These are phyloP conservation scores for Metschnikowia orientalis DNA, from an alignment of 805 yeast species.

Conservation along the genomic window DNA sequence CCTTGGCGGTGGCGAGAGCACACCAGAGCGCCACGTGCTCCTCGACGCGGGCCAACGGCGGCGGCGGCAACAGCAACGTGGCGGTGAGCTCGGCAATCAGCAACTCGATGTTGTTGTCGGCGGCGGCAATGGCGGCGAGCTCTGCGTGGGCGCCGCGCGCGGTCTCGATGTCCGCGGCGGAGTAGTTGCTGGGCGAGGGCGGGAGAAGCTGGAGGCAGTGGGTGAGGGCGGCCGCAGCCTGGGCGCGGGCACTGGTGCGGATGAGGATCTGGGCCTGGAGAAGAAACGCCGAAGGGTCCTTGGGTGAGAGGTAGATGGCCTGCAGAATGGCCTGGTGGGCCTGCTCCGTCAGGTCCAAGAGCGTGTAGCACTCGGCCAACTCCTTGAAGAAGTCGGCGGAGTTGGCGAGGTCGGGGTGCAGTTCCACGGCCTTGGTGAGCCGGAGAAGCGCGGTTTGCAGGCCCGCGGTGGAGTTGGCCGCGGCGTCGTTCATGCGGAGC, in stretches of 20 bases:
- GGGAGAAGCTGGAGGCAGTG: constrained; percentile 43
- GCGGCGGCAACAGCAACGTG: constrained; percentile 48
- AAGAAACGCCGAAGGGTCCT: constrained; percentile 46
- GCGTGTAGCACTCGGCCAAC: constrained; percentile 48
- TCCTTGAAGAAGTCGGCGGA: constrained; percentile 44
- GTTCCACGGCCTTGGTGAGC: constrained; percentile 35
- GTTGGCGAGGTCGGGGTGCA: constrained; percentile 34
- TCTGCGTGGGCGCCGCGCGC: constrained; percentile 52
- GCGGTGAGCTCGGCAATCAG: constrained; percentile 49
- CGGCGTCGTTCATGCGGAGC: constrained; percentile 36
- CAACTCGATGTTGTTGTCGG: constrained; percentile 46
- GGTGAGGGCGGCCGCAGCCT: constrained; percentile 46
- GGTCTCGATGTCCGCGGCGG: constrained; percentile 38
- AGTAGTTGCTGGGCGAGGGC: constrained; percentile 21
- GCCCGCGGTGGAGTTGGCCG: constrained; percentile 36
- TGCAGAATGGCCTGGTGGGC: constrained; percentile 47
- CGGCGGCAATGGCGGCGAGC: constrained; percentile 51
- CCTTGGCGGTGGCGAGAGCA: constrained; percentile 48
- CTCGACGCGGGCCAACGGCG: constrained; percentile 40
- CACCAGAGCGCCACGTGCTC: constrained; percentile 52
- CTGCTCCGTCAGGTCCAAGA: constrained; percentile 45
- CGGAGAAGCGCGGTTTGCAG: constrained; percentile 38
- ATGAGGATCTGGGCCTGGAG: constrained; percentile 47
- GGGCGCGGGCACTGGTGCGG: constrained; percentile 39
- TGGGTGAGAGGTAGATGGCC: constrained; percentile 34